A percentile compares a stretch with the other conserved stretches of the same genome.
Conservation (phyloP, 2,329 filamentous ascomycete species). For the Pseudogymnoascus sp. region DNA sequence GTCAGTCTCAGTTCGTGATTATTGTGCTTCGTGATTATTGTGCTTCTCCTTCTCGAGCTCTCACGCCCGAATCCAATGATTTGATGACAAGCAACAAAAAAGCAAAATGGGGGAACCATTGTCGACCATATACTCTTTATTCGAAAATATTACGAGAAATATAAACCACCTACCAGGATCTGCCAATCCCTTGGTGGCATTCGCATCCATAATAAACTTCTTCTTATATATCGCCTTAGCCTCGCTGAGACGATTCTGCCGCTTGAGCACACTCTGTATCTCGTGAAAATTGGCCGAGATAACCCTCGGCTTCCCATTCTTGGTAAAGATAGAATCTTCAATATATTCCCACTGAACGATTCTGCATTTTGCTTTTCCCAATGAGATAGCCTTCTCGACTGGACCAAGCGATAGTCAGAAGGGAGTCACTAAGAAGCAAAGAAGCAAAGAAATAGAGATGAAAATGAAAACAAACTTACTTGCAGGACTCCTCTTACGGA, state of each 20-base stretch:
- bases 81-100: not conserved
- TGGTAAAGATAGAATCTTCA: not conserved
- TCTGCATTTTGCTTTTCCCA: not conserved
- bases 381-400: not conserved
- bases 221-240: conserved; percentile 31
- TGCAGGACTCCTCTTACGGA: conserved; percentile 30
- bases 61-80: not conserved
- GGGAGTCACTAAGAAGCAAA: not conserved
- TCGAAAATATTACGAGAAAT: too few species aligned
- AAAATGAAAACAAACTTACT: conserved; percentile 15
- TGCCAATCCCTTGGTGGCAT: conserved; percentile 34
- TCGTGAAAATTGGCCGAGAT: conserved; percentile 15
- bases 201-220: conserved; percentile 26
- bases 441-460: not conserved
- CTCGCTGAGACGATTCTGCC: conserved; percentile 27
- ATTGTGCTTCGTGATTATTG: not conserved
- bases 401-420: not conserved
- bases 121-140: not conserved
- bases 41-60: not conserved
- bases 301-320: conserved; percentile 24
- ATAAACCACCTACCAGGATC: conserved; percentile 40
- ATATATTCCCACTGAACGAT: conserved; percentile 6
- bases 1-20: not conserved
- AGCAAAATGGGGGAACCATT: not conserved
- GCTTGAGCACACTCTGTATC: conserved; percentile 16